phyloP scores from a whole-genome alignment of 805 yeast genomes.

The Metschnikowia peoriensis region DNA sequence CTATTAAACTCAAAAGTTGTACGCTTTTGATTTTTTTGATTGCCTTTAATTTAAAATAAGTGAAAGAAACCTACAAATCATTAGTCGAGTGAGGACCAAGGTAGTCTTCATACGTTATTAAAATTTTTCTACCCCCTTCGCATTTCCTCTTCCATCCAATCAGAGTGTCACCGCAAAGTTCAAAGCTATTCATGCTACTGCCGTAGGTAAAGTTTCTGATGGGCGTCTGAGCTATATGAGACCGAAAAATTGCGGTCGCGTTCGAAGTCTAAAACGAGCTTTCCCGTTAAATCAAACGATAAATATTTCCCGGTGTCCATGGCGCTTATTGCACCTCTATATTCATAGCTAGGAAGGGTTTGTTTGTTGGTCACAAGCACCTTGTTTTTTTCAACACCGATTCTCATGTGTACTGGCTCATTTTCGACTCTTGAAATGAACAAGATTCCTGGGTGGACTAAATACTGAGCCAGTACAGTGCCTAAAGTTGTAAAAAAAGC shows the following conservation, averaged over 20 bases:
- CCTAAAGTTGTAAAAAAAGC: background rate
- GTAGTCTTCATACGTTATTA: background rate
- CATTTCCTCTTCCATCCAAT: background rate
- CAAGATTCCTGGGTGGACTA: background rate
- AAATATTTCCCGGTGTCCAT: background rate
- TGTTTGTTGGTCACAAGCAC: background rate
- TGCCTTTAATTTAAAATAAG: too few relatives aligned
- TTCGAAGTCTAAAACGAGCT: background rate
- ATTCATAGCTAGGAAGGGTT: background rate
- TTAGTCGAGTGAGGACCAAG: background rate
- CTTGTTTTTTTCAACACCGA: background rate
- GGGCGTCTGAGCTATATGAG: background rate
- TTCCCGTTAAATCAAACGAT: background rate
- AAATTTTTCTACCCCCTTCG: background rate
- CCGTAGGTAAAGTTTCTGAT: background rate
- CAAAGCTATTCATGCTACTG: background rate
- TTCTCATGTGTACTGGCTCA: background rate
- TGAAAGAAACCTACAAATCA: too few relatives aligned
- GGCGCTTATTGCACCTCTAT: background rate
- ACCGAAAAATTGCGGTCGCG: background rate
- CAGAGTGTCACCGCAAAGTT: constrained; percentile 2
- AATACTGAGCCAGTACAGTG: background rate
- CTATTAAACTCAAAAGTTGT: too few relatives aligned
- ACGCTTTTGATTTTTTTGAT: too few relatives aligned
- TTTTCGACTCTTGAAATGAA: background rate